A percentile compares a stretch with the other conserved stretches of the same genome.
These are phyloP conservation scores for Penicillium sp. DNA, from an alignment of 2,329 filamentous ascomycete genomes.

Conservation along the genomic window DNA sequence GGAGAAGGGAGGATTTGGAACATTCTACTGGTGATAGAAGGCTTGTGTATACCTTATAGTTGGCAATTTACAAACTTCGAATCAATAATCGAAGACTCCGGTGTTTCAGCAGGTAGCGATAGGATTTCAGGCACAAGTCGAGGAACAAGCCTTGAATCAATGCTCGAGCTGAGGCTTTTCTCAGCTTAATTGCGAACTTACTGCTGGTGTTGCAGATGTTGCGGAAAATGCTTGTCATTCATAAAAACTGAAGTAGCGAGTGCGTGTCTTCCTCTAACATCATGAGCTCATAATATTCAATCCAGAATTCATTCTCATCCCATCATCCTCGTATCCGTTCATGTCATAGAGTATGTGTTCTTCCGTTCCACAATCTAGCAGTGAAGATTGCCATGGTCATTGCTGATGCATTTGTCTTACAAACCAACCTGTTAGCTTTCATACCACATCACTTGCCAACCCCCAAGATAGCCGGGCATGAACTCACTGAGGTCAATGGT, in stretches of 20 bases:
- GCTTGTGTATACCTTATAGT: conserved; percentile 29
- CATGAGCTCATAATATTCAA: not conserved
- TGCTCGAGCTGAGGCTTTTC: too few relatives aligned
- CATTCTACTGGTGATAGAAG: conserved; percentile 18
- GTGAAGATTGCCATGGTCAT: conserved; percentile 20
- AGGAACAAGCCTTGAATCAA: too few relatives aligned
- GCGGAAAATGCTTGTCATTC: not conserved
- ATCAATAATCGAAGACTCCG: too few relatives aligned
- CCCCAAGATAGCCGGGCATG: not conserved
- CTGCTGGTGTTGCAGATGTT: not conserved
- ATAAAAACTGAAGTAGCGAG: not conserved
- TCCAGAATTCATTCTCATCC: not conserved
- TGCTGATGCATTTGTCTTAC: conserved; percentile 21
- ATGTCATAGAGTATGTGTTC: not conserved
- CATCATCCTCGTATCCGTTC: not conserved
- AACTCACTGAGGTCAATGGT: conserved; percentile 18
- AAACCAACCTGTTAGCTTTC: not conserved
- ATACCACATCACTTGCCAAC: not conserved
- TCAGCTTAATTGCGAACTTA: too few relatives aligned
- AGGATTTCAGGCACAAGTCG: too few relatives aligned
- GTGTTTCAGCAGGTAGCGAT: too few relatives aligned
- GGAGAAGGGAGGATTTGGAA: conserved; percentile 20
- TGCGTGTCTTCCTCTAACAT: not conserved
- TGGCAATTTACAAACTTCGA: not conserved
- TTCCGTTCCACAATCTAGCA: conserved; percentile 10